Percentiles rank a stretch among this genome's conserved stretches.
Evolutionary conservation across 1,139 yeast genomes (phyloP).

Genomic region (Taphrina confusa): DNA sequence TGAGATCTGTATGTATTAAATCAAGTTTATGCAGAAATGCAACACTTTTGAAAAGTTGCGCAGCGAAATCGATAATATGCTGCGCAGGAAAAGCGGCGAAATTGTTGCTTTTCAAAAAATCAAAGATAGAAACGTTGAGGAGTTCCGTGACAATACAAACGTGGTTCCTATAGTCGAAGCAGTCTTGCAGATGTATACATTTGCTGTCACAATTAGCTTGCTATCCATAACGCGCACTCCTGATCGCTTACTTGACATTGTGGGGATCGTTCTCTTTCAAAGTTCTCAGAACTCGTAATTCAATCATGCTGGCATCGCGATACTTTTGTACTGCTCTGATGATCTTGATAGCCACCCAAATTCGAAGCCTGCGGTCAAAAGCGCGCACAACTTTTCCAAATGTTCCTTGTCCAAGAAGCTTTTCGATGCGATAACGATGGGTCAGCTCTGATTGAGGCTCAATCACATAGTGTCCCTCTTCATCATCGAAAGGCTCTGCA

Average conservation of each 20-base stretch:
- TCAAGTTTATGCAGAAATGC: conserved; percentile 86
- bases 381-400: conserved; percentile 85
- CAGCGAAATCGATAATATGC: conserved; percentile 85
- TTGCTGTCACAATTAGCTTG: conserved; percentile 9
- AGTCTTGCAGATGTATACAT: conserved; percentile 74
- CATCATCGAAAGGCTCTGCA: conserved; percentile 44
- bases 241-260: conserved; percentile 52
- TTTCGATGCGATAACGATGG: conserved; percentile 47
- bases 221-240: not conserved
- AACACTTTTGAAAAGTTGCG: conserved; percentile 81
- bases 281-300: conserved; percentile 72
- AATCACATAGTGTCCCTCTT: conserved; percentile 50
- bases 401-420: conserved; percentile 86
- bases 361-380: conserved; percentile 54
- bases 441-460: conserved; percentile 45
- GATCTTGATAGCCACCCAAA: conserved; percentile 85
- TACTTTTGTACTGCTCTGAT: conserved; percentile 57
- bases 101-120: conserved; percentile 71
- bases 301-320: conserved; percentile 52
- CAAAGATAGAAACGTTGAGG: conserved; percentile 80
- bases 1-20: conserved; percentile 88
- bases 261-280: conserved; percentile 68
- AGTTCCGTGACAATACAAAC: conserved; percentile 91
- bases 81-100: conserved; percentile 72
- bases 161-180: conserved; percentile 91